Conservation (phyloP, 495 filamentous ascomycete genomes). For the Penicillium desertorum region DNA sequence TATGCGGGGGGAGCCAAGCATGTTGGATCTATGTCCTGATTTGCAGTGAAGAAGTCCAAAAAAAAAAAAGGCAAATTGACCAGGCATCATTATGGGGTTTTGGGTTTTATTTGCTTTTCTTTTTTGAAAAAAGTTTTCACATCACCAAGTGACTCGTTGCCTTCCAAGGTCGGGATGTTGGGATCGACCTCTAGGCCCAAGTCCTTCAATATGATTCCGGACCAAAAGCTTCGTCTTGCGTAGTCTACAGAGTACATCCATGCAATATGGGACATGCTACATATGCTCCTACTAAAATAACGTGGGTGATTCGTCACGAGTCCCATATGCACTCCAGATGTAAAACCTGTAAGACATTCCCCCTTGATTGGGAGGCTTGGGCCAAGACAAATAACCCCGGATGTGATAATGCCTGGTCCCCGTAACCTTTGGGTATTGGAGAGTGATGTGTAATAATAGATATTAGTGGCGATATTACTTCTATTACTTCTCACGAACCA, state of each 20-base stretch:
- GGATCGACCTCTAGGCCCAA: neutral
- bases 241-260: neutral
- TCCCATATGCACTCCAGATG: neutral
- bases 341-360: constrained; percentile 8
- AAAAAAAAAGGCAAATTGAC: constrained; percentile 19
- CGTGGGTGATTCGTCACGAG: constrained; percentile 3
- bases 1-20: constrained; percentile 41
- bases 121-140: neutral
- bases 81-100: neutral
- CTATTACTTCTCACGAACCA: neutral
- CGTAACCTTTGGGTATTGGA: neutral
- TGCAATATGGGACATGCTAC: neutral
- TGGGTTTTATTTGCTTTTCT: constrained; percentile 3
- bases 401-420: neutral
- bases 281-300: neutral
- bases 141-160: constrained; percentile 2
- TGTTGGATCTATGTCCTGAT: constrained; percentile 32
- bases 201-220: neutral
- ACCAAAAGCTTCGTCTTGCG: neutral
- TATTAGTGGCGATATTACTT: neutral
- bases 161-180: neutral
- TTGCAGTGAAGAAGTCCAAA: constrained; percentile 30
- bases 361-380: neutral
- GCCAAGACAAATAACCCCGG: constrained; percentile 4
- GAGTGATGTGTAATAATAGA: neutral